Conservation (phyloP, 2,329 filamentous ascomycete species). For the Aureobasidium mangrovei region DNA sequence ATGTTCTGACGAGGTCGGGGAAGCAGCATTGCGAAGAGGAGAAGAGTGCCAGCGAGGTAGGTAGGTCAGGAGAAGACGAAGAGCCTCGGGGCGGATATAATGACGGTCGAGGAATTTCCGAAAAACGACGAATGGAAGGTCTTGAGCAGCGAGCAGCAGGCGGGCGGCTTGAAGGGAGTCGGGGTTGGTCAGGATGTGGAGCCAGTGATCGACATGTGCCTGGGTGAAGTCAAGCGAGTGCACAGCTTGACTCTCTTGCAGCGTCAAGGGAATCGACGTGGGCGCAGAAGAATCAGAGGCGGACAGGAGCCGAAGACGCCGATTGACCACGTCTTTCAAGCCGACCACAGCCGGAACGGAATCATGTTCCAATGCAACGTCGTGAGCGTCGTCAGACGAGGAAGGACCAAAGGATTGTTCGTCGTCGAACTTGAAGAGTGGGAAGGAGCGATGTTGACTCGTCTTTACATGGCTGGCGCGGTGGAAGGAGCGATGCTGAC, state of each 20-base stretch:
- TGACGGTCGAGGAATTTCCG: slow-evolving; percentile 39
- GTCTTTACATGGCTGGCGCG: too few species aligned
- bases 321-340: too few species aligned
- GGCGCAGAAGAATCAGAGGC: too few species aligned
- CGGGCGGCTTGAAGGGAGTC: slow-evolving; percentile 20
- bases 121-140: slow-evolving; percentile 32
- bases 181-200: slow-evolving; percentile 18
- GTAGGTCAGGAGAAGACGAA: slow-evolving; percentile 35
- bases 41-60: neutral
- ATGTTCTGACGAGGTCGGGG: neutral
- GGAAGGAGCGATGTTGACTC: too few species aligned
- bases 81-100: slow-evolving; percentile 32
- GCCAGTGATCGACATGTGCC: slow-evolving; percentile 21
- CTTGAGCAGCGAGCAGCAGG: slow-evolving; percentile 10
- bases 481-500: slow-evolving; percentile 10
- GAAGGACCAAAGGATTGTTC: too few species aligned
- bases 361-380: too few species aligned
- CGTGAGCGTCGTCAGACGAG: too few species aligned
- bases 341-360: too few species aligned
- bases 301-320: too few species aligned
- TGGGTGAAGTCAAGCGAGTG: slow-evolving; percentile 15
- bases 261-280: neutral
- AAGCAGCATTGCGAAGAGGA: neutral
- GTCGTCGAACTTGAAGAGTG: too few species aligned
- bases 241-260: slow-evolving; percentile 14